Evolutionary conservation across 177 flowering plant species (phyloP).

Genomic region (Vitis hybrid): DNA sequence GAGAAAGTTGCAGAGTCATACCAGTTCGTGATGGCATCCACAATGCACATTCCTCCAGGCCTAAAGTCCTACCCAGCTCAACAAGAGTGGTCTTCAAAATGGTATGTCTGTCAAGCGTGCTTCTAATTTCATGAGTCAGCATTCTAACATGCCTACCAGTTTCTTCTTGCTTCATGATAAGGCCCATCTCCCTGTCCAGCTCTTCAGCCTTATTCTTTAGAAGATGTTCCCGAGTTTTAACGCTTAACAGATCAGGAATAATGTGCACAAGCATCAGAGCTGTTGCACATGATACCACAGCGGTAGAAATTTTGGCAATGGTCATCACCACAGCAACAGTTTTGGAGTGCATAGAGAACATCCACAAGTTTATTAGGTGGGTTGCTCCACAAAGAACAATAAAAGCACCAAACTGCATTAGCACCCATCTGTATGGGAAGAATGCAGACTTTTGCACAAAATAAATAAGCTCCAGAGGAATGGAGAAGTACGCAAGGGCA

Average conservation of each 20-base stretch:
- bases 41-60: constrained; percentile 49
- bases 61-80: constrained; percentile 47
- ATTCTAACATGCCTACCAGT: constrained; percentile 65
- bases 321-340: constrained; percentile 53
- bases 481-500: constrained; percentile 75
- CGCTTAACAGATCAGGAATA: constrained; percentile 52
- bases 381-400: constrained; percentile 76
- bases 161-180: constrained; percentile 56
- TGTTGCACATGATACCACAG: constrained; percentile 55
- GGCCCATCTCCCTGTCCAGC: constrained; percentile 61
- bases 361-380: constrained; percentile 79
- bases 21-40: constrained; percentile 56
- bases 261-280: constrained; percentile 59
- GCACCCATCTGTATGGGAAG: constrained; percentile 86
- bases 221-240: constrained; percentile 47
- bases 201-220: constrained; percentile 50
- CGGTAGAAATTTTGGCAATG: constrained; percentile 49
- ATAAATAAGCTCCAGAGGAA: constrained; percentile 71
- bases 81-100: constrained; percentile 57
- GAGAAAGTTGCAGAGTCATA: constrained; percentile 37
- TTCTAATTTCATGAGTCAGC: constrained; percentile 70
- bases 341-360: constrained; percentile 55
- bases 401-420: constrained; percentile 78
- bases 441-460: constrained; percentile 66
- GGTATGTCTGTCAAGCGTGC: constrained; percentile 55